Conservation (phyloP, 371 early-diverging fungal genomes). For the Coemansia sp. region DNA sequence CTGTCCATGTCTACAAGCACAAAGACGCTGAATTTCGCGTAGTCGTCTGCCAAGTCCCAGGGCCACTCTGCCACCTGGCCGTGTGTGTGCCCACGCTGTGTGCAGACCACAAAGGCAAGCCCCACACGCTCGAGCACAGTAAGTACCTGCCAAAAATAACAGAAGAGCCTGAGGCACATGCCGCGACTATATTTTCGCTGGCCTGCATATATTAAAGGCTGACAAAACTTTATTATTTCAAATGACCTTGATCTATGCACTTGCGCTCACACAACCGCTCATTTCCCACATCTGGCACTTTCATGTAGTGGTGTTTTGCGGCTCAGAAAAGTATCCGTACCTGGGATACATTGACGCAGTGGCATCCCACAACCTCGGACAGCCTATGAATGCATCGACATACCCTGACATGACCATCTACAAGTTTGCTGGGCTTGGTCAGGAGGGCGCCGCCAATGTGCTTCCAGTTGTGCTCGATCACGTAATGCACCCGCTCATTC, state of each 20-base stretch:
- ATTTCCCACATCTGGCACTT: neutral
- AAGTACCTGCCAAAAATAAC: conserved; percentile 16
- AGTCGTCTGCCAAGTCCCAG: conserved; percentile 50
- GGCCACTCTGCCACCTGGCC: conserved; percentile 43
- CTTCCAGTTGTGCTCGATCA: conserved; percentile 75
- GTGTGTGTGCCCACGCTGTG: conserved; percentile 71
- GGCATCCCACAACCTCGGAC: conserved; percentile 68
- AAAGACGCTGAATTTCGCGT: conserved; percentile 37
- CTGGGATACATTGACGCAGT: conserved; percentile 74
- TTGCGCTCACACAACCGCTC: neutral
- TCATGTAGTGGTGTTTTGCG: conserved; percentile 69
- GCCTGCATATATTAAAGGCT: conserved; percentile 19
- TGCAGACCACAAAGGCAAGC: conserved; percentile 64
- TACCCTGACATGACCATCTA: conserved; percentile 68
- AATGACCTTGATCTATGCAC: neutral
- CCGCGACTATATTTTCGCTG: neutral
- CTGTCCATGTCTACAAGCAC: conserved; percentile 43
- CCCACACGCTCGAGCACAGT: conserved; percentile 76
- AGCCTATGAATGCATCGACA: conserved; percentile 74
- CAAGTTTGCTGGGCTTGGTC: conserved; percentile 67
- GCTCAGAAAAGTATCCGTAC: conserved; percentile 62
- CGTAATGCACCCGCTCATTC: conserved; percentile 66
- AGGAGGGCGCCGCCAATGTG: conserved; percentile 57
- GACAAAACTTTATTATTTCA: neutral
- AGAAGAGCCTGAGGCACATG: conserved; percentile 4